Percentiles rank a stretch among this genome's conserved stretches.
Conservation (phyloP, 768 basidiomycete species). For the Amanita molliuscula region DNA sequence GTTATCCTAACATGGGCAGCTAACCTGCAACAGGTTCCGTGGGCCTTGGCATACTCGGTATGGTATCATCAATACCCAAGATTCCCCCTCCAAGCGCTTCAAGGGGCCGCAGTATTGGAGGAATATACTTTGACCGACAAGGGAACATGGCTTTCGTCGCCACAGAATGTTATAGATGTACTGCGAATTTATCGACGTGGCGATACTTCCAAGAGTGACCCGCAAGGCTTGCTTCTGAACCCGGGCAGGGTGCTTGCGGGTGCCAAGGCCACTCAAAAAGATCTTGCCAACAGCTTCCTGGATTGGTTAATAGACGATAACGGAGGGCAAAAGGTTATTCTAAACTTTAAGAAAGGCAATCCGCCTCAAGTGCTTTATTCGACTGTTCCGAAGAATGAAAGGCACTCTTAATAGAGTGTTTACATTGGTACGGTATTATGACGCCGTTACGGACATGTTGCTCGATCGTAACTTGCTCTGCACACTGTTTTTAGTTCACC, state of each 20-base stretch:
- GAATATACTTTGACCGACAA: constrained; percentile 47
- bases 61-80: too few species aligned
- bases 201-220: constrained; percentile 28
- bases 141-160: constrained; percentile 38
- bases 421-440: too few species aligned
- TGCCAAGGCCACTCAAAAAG: constrained; percentile 13
- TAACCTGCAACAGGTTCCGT: constrained; percentile 39
- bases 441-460: too few species aligned
- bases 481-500: too few species aligned
- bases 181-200: too few species aligned
- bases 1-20: neutral
- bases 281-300: constrained; percentile 28
- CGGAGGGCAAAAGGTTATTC: constrained; percentile 36
- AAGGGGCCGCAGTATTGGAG: constrained; percentile 31
- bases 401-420: too few species aligned
- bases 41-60: constrained; percentile 38
- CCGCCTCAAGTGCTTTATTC: too few species aligned
- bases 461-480: too few species aligned
- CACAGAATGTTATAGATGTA: constrained; percentile 17
- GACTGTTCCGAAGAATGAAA: too few species aligned
- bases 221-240: constrained; percentile 24
- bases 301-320: constrained; percentile 27
- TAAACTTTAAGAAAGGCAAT: constrained; percentile 27
- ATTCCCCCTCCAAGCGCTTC: constrained; percentile 39
- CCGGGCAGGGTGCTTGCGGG: constrained; percentile 35